Conservation (phyloP, 192 early-diverging fungal species). For the Coemansia javaensis region DNA sequence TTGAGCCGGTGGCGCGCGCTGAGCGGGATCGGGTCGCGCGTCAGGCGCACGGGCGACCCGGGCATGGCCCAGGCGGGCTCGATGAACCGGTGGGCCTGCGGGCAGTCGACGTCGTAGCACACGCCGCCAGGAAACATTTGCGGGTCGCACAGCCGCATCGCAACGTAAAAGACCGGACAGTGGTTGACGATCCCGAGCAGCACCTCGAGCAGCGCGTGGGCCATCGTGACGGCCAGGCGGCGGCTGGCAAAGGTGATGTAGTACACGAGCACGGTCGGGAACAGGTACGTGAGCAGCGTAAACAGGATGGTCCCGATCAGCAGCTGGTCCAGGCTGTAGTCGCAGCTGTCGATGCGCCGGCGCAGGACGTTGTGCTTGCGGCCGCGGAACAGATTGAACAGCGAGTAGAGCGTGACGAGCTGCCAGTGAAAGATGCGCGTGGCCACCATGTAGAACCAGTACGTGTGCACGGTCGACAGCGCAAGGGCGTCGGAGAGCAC, state of each 20-base stretch:
- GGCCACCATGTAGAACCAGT: slow-evolving; percentile 93
- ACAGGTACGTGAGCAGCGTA: slow-evolving; percentile 87
- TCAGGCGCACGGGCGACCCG: slow-evolving; percentile 32
- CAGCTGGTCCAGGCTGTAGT: slow-evolving; percentile 93
- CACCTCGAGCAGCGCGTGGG: slow-evolving; percentile 80
- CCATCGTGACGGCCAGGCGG: slow-evolving; percentile 72
- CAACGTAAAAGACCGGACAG: slow-evolving; percentile 92
- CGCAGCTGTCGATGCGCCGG: slow-evolving; percentile 88
- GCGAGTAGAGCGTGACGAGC: slow-evolving; percentile 70
- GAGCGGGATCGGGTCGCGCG: slow-evolving; percentile 43
- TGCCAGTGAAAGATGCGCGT: slow-evolving; percentile 93
- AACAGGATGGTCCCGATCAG: slow-evolving; percentile 92
- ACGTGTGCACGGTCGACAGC: slow-evolving; percentile 84
- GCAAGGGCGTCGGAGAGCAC: slow-evolving; percentile 80
- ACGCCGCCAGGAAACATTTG: slow-evolving; percentile 76
- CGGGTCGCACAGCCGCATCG: slow-evolving; percentile 83
- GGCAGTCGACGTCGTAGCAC: slow-evolving; percentile 29
- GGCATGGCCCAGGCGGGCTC: slow-evolving; percentile 44
- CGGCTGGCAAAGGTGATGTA: slow-evolving; percentile 85
- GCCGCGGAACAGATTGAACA: slow-evolving; percentile 92
- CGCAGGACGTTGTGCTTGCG: slow-evolving; percentile 70
- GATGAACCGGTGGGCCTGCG: slow-evolving; percentile 23
- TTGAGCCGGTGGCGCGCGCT: slow-evolving; percentile 30
- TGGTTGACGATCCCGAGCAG: slow-evolving; percentile 89
- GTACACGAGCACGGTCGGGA: slow-evolving; percentile 92